Conservation (phyloP, 2,329 filamentous ascomycete species). For the Xylariaceae sp. region DNA sequence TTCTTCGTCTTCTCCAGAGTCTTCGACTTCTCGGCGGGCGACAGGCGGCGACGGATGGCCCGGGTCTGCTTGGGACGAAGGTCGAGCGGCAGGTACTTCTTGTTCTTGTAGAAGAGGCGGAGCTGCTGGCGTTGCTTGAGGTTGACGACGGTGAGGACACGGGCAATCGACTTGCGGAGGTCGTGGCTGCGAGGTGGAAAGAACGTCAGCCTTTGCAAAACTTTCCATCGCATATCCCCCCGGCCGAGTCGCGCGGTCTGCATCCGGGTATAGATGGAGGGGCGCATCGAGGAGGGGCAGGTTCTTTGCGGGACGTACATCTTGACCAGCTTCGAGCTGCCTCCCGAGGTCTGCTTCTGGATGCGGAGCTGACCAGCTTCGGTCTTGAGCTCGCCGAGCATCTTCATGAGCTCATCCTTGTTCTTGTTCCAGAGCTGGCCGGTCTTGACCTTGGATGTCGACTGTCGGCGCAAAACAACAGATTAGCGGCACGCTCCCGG, state of each 20-base stretch:
- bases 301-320: slow-evolving; percentile 75
- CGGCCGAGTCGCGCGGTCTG: too few species aligned
- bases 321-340: slow-evolving; percentile 93
- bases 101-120: slow-evolving; percentile 98
- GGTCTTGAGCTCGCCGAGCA: slow-evolving; percentile 89
- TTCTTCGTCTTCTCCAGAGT: slow-evolving; percentile 94
- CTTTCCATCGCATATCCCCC: too few species aligned
- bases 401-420: slow-evolving; percentile 97
- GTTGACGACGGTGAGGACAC: slow-evolving; percentile 99
- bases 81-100: slow-evolving; percentile 98
- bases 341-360: slow-evolving; percentile 94
- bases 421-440: slow-evolving; percentile 96
- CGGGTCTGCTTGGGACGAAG: slow-evolving; percentile 98
- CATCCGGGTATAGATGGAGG: too few species aligned
- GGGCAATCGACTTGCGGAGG: slow-evolving; percentile 98
- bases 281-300: slow-evolving; percentile 4
- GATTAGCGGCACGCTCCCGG: slow-evolving; percentile 10
- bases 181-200: slow-evolving; percentile 65
- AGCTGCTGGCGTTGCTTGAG: slow-evolving; percentile 98
- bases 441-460: slow-evolving; percentile 77
- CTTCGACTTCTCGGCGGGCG: slow-evolving; percentile 78
- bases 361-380: slow-evolving; percentile 95
- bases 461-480: slow-evolving; percentile 30
- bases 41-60: slow-evolving; percentile 92
- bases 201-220: slow-evolving; percentile 9